A percentile compares a stretch with the other conserved stretches of the same genome.
Conservation (phyloP, 2,329 filamentous ascomycete genomes). For the Lanzia echinophila region DNA sequence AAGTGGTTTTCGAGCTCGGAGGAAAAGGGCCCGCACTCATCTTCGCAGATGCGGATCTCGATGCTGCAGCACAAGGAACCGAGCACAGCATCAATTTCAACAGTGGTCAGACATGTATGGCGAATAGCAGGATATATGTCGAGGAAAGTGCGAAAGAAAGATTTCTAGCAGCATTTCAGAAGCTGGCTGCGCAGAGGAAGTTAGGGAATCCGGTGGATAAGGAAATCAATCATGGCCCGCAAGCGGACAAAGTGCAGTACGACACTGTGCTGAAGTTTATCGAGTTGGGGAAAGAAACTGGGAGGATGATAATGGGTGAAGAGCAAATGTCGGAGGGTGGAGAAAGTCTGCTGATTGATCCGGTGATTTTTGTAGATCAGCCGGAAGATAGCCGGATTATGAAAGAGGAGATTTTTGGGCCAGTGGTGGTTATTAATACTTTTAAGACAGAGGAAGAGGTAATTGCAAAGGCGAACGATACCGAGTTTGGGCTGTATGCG, state of each 20-base stretch:
- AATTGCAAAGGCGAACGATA: constrained; percentile 47
- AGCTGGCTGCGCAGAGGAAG: constrained; percentile 29
- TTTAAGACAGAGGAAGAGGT: constrained; percentile 61
- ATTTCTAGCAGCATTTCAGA: constrained; percentile 33
- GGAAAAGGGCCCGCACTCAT: constrained; percentile 37
- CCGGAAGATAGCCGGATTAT: constrained; percentile 61
- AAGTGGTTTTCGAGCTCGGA: constrained; percentile 37
- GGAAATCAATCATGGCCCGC: constrained; percentile 40
- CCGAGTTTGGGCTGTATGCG: constrained; percentile 57
- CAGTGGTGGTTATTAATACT: constrained; percentile 59
- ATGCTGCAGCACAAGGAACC: constrained; percentile 41
- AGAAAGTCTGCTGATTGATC: constrained; percentile 57
- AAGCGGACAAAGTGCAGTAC: constrained; percentile 38
- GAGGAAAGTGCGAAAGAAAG: constrained; percentile 46
- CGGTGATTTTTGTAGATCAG: constrained; percentile 62
- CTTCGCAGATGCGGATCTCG: constrained; percentile 37
- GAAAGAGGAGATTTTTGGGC: constrained; percentile 65
- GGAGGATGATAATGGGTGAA: constrained; percentile 32
- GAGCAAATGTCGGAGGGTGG: constrained; percentile 25
- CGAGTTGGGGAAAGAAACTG: constrained; percentile 32
- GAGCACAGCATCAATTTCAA: constrained; percentile 42
- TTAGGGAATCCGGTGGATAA: constrained; percentile 30
- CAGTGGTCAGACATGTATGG: constrained; percentile 53
- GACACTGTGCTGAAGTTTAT: constrained; percentile 38
- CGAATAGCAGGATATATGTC: constrained; percentile 50